Evolutionary conservation across 306 rosid genomes (phyloP).

Genomic region (Begonia masoniana): DNA sequence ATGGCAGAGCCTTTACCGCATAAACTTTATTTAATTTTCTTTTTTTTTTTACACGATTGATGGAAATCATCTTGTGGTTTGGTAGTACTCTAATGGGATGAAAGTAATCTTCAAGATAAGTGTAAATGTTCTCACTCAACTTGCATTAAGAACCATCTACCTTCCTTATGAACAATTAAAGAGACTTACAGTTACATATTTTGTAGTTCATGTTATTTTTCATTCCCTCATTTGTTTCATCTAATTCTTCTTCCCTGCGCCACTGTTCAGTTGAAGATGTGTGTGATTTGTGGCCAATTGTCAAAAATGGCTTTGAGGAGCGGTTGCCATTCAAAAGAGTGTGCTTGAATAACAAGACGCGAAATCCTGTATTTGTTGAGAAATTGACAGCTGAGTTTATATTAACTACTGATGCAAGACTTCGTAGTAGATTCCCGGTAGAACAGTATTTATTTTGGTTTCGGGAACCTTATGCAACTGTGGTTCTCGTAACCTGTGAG

Average conservation of each 20-base stretch:
- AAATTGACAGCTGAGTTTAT: slow-evolving; percentile 69
- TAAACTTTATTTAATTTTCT: too few species aligned
- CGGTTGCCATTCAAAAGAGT: slow-evolving; percentile 75
- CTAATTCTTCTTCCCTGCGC: slow-evolving; percentile 6
- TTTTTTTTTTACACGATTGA: too few species aligned
- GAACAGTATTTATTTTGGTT: slow-evolving; percentile 91
- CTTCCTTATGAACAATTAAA: too few species aligned
- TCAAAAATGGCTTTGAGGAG: slow-evolving; percentile 70
- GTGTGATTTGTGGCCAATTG: slow-evolving; percentile 92
- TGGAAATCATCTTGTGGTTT: too few species aligned
- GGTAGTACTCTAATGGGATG: too few species aligned
- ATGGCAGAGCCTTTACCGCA: too few species aligned
- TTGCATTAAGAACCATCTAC: too few species aligned
- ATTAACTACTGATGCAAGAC: slow-evolving; percentile 89
- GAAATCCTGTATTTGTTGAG: slow-evolving; percentile 59
- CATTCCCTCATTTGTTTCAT: slow-evolving; percentile 1
- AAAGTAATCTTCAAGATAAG: too few species aligned
- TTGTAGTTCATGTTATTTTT: slow-evolving; percentile 8
- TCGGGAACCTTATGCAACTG: slow-evolving; percentile 87
- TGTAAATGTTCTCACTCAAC: too few species aligned
- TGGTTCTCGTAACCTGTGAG: slow-evolving; percentile 93
- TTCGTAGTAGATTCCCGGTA: slow-evolving; percentile 88
- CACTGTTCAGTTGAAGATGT: slow-evolving; percentile 87
- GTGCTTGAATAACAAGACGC: slow-evolving; percentile 84
- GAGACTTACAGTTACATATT: too few species aligned